Percentiles rank a stretch among this genome's conserved stretches.
phyloP scores from a whole-genome alignment of 2,329 filamentous ascomycete species.

The Dothideomycetes sp. region DNA sequence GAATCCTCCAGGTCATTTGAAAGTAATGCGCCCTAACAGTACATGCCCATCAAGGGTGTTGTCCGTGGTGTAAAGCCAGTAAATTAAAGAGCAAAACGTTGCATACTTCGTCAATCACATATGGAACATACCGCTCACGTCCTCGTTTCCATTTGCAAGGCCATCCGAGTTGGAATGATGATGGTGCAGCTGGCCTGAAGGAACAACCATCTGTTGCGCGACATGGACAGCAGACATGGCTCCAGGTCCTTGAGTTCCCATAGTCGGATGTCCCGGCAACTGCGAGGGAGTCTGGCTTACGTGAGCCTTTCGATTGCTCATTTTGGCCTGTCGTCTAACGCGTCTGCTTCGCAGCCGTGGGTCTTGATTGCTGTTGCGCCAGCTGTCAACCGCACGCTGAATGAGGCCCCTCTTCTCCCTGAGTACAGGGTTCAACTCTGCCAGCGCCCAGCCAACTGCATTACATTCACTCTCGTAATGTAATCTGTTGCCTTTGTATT shows the following conservation, averaged over 20 bases:
- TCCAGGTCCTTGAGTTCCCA: neutral
- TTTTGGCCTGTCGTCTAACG: constrained; percentile 91
- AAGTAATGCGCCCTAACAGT: constrained; percentile 4
- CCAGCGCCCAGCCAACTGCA: constrained; percentile 97
- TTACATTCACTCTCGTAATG: constrained; percentile 99
- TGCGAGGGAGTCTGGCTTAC: constrained; percentile 2
- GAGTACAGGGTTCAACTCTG: constrained; percentile 81
- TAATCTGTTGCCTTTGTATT: constrained; percentile 89
- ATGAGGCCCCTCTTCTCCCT: constrained; percentile 92
- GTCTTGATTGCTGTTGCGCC: constrained; percentile 98
- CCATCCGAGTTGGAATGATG: constrained; percentile 13
- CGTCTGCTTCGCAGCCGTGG: constrained; percentile 79
- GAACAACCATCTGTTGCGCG: constrained; percentile 2
- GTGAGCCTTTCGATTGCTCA: constrained; percentile 48
- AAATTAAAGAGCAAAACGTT: neutral
- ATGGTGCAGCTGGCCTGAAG: constrained; percentile 10
- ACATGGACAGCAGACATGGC: constrained; percentile 1
- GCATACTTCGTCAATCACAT: constrained; percentile 50
- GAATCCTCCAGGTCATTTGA: too few relatives aligned
- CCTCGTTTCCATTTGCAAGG: constrained; percentile 44
- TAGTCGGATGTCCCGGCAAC: constrained; percentile 1
- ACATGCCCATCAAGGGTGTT: neutral
- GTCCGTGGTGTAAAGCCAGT: constrained; percentile 1
- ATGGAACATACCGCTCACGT: constrained; percentile 96
- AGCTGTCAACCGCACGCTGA: constrained; percentile 93